These are phyloP conservation scores for Mikania micrantha DNA, from an alignment of 129 eudicot species.

Conservation along the genomic window DNA sequence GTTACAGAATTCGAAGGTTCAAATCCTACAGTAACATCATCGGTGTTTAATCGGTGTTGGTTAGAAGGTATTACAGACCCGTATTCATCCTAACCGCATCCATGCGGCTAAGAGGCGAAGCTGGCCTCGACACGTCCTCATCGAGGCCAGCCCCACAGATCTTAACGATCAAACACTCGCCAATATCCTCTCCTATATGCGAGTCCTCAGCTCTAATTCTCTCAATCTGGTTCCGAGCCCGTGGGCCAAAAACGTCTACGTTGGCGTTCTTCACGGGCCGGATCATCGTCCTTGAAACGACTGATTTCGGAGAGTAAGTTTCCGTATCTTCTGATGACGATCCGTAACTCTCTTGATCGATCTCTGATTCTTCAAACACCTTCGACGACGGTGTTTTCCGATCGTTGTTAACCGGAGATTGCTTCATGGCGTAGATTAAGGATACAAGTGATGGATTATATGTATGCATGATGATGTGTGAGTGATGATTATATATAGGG, in stretches of 20 bases:
- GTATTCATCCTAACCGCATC: constrained; percentile 1
- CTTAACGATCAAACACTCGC: constrained; percentile 22
- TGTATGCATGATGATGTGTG: background rate
- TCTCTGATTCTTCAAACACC: constrained; percentile 23
- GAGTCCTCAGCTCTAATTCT: constrained; percentile 66
- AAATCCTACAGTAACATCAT: too few relatives aligned
- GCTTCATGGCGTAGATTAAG: constrained; percentile 10
- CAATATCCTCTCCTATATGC: constrained; percentile 41
- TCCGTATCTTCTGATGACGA: constrained; percentile 45
- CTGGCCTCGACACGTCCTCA: constrained; percentile 30
- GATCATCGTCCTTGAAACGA: constrained; percentile 15
- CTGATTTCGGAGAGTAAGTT: constrained; percentile 41
- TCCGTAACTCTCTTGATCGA: constrained; percentile 41
- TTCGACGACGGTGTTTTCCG: constrained; percentile 16
- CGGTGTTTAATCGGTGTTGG: too few relatives aligned
- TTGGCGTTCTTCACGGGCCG: background rate
- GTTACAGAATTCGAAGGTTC: too few relatives aligned
- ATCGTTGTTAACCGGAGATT: background rate
- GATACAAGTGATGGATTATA: background rate
- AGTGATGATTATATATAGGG: background rate
- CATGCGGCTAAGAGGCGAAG: constrained; percentile 59
- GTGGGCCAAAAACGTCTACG: constrained; percentile 7
- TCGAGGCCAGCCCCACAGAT: constrained; percentile 1
- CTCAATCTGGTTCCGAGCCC: constrained; percentile 48
- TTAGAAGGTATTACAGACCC: too few relatives aligned